A percentile compares a stretch with the other conserved stretches of the same genome.
These are phyloP conservation scores for Aspergillus brasiliensis DNA, from an alignment of 2,329 filamentous ascomycete species.

Conservation along the genomic window DNA sequence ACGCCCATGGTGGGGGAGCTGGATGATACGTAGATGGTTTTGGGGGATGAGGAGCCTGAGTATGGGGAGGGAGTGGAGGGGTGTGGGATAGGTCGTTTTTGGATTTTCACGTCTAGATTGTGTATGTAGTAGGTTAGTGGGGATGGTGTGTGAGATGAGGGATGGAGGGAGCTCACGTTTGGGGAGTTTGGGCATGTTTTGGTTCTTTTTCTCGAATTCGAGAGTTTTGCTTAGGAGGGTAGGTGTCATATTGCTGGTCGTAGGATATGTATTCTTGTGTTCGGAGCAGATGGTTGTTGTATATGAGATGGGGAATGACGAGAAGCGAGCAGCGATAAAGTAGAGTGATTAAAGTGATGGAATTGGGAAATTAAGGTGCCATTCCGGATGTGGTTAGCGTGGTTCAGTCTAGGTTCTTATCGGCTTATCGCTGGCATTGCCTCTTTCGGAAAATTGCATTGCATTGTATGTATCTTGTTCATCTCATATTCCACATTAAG, in stretches of 20 bases:
- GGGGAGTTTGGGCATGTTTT: constrained; percentile 38
- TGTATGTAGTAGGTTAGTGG: background rate
- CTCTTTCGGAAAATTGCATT: background rate
- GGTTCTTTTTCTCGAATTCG: constrained; percentile 44
- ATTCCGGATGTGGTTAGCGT: background rate
- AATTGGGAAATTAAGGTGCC: background rate
- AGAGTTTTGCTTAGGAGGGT: constrained; percentile 16
- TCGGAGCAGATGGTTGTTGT: background rate
- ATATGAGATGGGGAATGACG: background rate
- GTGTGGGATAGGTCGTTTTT: constrained; percentile 62
- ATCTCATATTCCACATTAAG: background rate
- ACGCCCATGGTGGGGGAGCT: constrained; percentile 60
- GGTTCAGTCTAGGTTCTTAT: background rate
- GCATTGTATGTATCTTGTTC: too few species aligned
- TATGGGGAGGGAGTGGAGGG: constrained; percentile 58
- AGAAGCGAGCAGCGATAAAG: background rate
- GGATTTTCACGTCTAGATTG: constrained; percentile 49
- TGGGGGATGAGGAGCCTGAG: constrained; percentile 50
- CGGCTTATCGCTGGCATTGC: background rate
- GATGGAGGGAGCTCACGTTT: constrained; percentile 30
- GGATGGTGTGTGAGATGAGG: background rate
- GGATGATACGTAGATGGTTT: constrained; percentile 59
- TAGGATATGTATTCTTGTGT: background rate
- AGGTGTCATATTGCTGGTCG: background rate
- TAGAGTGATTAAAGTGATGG: background rate